These are phyloP conservation scores for Penicillium turbatum DNA, from an alignment of 495 filamentous ascomycete genomes.

Conservation along the genomic window DNA sequence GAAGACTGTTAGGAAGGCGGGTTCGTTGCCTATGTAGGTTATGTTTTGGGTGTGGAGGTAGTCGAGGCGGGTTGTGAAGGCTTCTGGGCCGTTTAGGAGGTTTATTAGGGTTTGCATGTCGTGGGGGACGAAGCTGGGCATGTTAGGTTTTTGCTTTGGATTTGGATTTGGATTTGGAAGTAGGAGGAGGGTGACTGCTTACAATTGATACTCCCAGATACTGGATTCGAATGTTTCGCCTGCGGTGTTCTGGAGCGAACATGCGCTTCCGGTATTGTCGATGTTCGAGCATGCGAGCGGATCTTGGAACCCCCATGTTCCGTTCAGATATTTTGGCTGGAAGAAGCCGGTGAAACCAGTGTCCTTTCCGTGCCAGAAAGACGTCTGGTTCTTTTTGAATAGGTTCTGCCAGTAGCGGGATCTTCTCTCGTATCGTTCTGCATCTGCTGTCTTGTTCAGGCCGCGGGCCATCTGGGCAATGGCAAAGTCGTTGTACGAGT, in stretches of 20 bases:
- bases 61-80: slow-evolving; percentile 61
- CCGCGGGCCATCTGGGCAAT: slow-evolving; percentile 52
- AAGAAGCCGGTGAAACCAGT: slow-evolving; percentile 63
- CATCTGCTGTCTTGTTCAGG: slow-evolving; percentile 52
- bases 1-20: slow-evolving; percentile 64
- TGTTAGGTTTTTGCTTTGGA: no score
- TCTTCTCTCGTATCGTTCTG: slow-evolving; percentile 55
- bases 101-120: slow-evolving; percentile 63
- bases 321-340: slow-evolving; percentile 56
- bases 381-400: slow-evolving; percentile 55
- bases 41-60: slow-evolving; percentile 53
- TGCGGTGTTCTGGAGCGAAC: slow-evolving; percentile 57
- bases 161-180: neutral
- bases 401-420: slow-evolving; percentile 66
- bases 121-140: slow-evolving; percentile 62
- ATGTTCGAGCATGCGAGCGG: slow-evolving; percentile 48
- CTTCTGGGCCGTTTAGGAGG: slow-evolving; percentile 52
- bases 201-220: slow-evolving; percentile 72
- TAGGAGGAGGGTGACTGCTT: neutral
- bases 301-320: slow-evolving; percentile 56
- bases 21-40: slow-evolving; percentile 67
- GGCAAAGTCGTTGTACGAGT: slow-evolving; percentile 66
- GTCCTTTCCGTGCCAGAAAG: slow-evolving; percentile 37
- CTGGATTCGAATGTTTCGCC: slow-evolving; percentile 62
- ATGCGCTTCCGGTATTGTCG: slow-evolving; percentile 44